Evolutionary conservation across 2,329 filamentous ascomycete species (phyloP).

Genomic region (Fusarium brachygibbosum): DNA sequence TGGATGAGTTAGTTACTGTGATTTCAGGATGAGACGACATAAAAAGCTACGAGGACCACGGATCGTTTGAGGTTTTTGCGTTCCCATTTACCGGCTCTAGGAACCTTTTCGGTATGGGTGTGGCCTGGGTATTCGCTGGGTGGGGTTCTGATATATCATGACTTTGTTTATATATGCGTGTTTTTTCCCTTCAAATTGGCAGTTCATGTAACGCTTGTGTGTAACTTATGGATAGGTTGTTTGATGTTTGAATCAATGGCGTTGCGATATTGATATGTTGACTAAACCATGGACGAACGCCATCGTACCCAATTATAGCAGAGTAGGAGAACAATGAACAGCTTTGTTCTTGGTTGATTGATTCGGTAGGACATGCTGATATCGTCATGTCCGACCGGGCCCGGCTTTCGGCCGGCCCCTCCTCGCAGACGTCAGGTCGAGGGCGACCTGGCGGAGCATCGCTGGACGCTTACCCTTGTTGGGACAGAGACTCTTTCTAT

Average conservation of each 20-base stretch:
- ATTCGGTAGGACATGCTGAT: background rate
- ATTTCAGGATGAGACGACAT: conserved; percentile 1
- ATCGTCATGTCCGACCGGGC: too few species aligned
- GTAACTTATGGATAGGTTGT: too few species aligned
- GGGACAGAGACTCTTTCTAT: background rate
- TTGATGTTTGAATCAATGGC: conserved; percentile 25
- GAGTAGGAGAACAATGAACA: conserved; percentile 4
- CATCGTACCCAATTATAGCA: conserved; percentile 15
- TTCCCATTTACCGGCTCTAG: conserved; percentile 10
- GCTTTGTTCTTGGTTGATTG: conserved; percentile 1
- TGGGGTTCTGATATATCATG: conserved; percentile 45
- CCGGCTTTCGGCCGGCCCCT: conserved; percentile 7
- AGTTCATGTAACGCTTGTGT: conserved; percentile 26
- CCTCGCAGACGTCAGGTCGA: too few species aligned
- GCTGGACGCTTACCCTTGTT: too few species aligned
- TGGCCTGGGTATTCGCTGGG: conserved; percentile 27
- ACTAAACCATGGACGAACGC: background rate
- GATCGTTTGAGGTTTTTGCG: conserved; percentile 1
- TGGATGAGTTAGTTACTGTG: conserved; percentile 2
- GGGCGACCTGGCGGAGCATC: too few species aligned
- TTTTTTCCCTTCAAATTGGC: conserved; percentile 26
- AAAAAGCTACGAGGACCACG: conserved; percentile 27
- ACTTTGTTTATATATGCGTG: conserved; percentile 19
- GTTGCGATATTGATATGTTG: conserved; percentile 23
- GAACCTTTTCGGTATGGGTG: conserved; percentile 13